Evolutionary conservation across 495 filamentous ascomycete species (phyloP).

Genomic region (Xanthoparmelia taractica): DNA sequence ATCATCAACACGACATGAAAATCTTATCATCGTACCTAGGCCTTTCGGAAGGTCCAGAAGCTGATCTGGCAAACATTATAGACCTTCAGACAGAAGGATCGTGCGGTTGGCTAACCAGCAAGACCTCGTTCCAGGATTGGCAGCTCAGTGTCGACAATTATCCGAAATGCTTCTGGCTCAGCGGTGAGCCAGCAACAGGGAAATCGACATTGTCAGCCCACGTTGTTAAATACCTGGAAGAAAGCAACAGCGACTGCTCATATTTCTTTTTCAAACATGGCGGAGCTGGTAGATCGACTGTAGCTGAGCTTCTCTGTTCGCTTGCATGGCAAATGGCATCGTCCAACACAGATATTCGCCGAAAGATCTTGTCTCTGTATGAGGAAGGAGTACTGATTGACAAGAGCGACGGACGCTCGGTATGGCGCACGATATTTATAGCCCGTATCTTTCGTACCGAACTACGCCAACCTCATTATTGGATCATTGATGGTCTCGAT

Average conservation of each 20-base stretch:
- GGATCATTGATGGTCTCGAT: background rate
- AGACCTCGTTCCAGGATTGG: conserved; percentile 27
- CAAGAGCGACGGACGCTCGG: background rate
- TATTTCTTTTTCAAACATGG: background rate
- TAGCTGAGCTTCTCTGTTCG: background rate
- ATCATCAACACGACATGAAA: conserved; percentile 11
- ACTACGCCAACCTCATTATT: background rate
- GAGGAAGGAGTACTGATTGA: background rate
- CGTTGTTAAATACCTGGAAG: background rate
- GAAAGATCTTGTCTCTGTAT: background rate
- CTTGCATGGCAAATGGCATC: background rate
- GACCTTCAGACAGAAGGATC: conserved; percentile 30
- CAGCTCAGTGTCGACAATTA: conserved; percentile 12
- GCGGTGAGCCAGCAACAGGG: conserved; percentile 31
- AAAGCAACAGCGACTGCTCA: background rate
- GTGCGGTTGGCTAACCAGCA: conserved; percentile 28
- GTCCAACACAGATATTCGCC: background rate
- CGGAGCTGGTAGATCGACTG: background rate
- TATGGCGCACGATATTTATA: background rate
- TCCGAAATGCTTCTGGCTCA: conserved; percentile 31
- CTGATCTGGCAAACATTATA: conserved; percentile 31
- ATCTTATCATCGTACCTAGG: conserved; percentile 25
- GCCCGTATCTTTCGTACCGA: background rate
- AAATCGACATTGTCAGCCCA: conserved; percentile 31
- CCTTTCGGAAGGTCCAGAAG: conserved; percentile 26